Conservation (phyloP, 345 rosid species). For the Stellera chamaejasme region DNA sequence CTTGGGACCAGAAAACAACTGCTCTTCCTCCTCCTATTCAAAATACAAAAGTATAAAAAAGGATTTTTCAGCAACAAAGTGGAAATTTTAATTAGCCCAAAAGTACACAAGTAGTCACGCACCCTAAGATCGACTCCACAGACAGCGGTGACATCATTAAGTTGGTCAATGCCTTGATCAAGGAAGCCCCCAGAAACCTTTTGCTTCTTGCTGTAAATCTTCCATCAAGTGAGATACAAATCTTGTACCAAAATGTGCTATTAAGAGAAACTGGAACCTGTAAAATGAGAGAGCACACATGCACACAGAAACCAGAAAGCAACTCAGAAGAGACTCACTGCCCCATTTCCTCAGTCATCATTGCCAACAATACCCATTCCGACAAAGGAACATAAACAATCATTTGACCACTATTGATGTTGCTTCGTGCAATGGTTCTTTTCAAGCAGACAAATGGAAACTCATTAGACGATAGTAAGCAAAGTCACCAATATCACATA, state of each 20-base stretch:
- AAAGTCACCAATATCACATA: too few relatives aligned
- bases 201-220: constrained; percentile 75
- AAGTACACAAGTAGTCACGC: background rate
- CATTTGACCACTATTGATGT: too few relatives aligned
- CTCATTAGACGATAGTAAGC: too few relatives aligned
- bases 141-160: constrained; percentile 98
- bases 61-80: background rate
- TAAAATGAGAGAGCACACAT: too few relatives aligned
- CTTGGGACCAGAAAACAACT: constrained; percentile 75
- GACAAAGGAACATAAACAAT: too few relatives aligned
- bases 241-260: background rate
- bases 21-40: constrained; percentile 94
- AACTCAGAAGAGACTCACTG: background rate
- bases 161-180: constrained; percentile 98
- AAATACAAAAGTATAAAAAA: constrained; percentile 10
- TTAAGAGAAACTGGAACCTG: too few relatives aligned
- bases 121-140: constrained; percentile 98
- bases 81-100: too few relatives aligned
- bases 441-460: too few relatives aligned
- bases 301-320: background rate
- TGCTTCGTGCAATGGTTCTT: background rate
- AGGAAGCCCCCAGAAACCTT: constrained; percentile 64
- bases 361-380: too few relatives aligned
- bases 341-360: too few relatives aligned
- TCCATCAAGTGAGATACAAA: constrained; percentile 5